These are phyloP conservation scores for Clonostachys rosea DNA, from an alignment of 2,329 filamentous ascomycete genomes.

Conservation along the genomic window DNA sequence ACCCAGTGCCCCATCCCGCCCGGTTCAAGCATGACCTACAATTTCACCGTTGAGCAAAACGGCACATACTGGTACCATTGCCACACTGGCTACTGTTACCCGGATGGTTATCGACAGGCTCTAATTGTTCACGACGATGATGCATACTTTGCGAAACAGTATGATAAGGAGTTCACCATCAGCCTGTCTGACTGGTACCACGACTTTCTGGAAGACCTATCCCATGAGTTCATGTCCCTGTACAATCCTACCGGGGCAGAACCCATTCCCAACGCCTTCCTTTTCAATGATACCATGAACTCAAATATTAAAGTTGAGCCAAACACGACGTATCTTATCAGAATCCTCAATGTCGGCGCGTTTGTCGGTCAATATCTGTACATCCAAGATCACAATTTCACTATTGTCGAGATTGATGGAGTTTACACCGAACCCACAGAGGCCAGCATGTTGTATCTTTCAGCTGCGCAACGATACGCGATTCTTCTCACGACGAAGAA, in stretches of 20 bases:
- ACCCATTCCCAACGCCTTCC: constrained; percentile 61
- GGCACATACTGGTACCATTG: constrained; percentile 60
- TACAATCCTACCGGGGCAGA: constrained; percentile 54
- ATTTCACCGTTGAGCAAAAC: constrained; percentile 48
- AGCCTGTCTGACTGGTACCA: constrained; percentile 72
- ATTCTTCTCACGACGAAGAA: constrained; percentile 61
- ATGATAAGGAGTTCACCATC: constrained; percentile 59
- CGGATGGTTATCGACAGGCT: constrained; percentile 55
- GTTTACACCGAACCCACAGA: constrained; percentile 59
- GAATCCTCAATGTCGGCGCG: constrained; percentile 68
- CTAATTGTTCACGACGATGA: constrained; percentile 40
- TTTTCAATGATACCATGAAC: constrained; percentile 68
- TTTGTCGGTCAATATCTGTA: constrained; percentile 65
- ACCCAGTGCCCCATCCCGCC: constrained; percentile 47
- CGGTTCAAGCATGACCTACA: constrained; percentile 42
- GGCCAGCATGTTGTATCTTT: constrained; percentile 60
- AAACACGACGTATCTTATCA: constrained; percentile 68
- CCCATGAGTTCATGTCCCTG: constrained; percentile 44
- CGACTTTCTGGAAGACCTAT: constrained; percentile 42
- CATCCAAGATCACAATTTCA: constrained; percentile 65
- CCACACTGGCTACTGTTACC: constrained; percentile 48
- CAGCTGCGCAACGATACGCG: constrained; percentile 62
- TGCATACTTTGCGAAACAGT: constrained; percentile 48
- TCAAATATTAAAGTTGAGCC: constrained; percentile 55
- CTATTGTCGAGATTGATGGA: constrained; percentile 69